Conservation (phyloP, 192 early-diverging fungal species). For the Cetraspora pellucida region DNA sequence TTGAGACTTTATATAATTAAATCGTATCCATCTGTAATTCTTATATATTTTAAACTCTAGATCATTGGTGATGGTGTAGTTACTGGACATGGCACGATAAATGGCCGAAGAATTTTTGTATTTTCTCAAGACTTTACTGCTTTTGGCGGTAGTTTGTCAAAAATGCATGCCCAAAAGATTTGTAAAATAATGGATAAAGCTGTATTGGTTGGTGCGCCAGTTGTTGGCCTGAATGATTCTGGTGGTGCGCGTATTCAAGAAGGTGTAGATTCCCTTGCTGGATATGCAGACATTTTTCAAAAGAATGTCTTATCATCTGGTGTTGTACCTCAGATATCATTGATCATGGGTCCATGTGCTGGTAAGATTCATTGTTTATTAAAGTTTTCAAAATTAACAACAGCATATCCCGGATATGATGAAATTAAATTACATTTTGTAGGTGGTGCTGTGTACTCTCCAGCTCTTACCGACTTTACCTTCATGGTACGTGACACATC, state of each 20-base stretch:
- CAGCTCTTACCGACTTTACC: conserved; percentile 94
- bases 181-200: conserved; percentile 96
- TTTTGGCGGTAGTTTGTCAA: conserved; percentile 87
- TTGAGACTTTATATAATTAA: neutral
- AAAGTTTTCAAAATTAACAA: neutral
- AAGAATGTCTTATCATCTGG: conserved; percentile 91
- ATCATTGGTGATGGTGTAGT: conserved; percentile 95
- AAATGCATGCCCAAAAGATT: conserved; percentile 88
- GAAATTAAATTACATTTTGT: neutral
- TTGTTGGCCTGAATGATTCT: conserved; percentile 95
- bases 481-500: conserved; percentile 97
- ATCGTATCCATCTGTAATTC: neutral
- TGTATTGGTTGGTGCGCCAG: conserved; percentile 87
- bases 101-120: conserved; percentile 86
- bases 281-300: conserved; percentile 94
- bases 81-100: conserved; percentile 93
- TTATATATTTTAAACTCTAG: conserved; percentile 36
- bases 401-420: no score
- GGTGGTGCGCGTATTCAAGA: conserved; percentile 98
- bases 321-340: conserved; percentile 92
- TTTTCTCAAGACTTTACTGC: conserved; percentile 95
- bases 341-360: conserved; percentile 98
- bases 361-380: conserved; percentile 38
- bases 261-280: conserved; percentile 93
- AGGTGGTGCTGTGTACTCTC: conserved; percentile 94